A percentile compares a stretch with the other conserved stretches of the same genome.
Evolutionary conservation across 306 rosid genomes (phyloP).

Genomic region (Acacia acuminata): DNA sequence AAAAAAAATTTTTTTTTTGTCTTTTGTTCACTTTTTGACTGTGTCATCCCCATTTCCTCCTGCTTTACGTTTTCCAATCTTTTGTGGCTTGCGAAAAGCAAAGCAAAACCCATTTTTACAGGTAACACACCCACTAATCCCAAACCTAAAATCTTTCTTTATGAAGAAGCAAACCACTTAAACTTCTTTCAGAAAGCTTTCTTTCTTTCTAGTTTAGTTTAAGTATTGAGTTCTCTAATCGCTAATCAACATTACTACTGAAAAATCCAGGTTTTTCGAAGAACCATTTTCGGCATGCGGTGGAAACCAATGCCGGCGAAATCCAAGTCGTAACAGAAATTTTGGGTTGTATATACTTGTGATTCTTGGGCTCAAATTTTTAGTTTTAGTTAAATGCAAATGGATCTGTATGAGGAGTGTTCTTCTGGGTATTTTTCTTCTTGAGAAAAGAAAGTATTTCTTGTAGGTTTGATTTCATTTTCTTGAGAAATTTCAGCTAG

Average conservation of each 20-base stretch:
- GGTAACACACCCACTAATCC: conserved; percentile 14
- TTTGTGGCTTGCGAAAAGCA: not conserved
- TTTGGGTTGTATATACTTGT: conserved; percentile 29
- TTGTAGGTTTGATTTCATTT: conserved; percentile 10
- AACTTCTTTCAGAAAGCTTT: conserved; percentile 3
- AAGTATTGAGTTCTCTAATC: conserved; percentile 27
- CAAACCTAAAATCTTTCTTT: conserved; percentile 2
- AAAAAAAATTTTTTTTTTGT: not conserved
- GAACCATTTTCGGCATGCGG: conserved; percentile 12
- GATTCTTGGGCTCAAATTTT: conserved; percentile 20
- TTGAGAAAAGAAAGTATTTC: conserved; percentile 9
- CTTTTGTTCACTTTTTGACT: conserved; percentile 10
- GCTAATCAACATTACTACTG: conserved; percentile 12
- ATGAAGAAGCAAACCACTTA: not conserved
- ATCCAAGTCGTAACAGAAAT: conserved; percentile 22
- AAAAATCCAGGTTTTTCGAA: conserved; percentile 14
- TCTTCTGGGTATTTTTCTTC: conserved; percentile 2
- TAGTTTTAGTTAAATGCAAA: conserved; percentile 23
- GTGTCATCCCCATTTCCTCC: not conserved
- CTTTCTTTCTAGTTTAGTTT: conserved; percentile 22
- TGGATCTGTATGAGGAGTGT: conserved; percentile 27
- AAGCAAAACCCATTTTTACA: conserved; percentile 16
- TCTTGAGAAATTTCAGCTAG: conserved; percentile 29
- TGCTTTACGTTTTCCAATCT: not conserved
- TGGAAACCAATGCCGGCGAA: conserved; percentile 26